phyloP scores from a whole-genome alignment of 352 stramenopile species.

The Plasmopara halstedii region DNA sequence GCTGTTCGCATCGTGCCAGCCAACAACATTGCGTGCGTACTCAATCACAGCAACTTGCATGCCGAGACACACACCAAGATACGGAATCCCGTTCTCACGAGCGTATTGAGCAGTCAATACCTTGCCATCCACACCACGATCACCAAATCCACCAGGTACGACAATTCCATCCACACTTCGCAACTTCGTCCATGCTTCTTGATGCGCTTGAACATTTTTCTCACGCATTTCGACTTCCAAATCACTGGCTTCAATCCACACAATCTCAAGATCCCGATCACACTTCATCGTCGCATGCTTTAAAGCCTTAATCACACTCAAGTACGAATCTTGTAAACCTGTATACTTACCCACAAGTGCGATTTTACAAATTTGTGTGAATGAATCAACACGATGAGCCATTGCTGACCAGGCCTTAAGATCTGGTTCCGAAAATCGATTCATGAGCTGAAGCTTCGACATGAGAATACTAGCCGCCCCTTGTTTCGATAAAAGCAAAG shows the following conservation, averaged over 20 bases:
- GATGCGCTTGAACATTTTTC: constrained; percentile 63
- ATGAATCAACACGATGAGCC: constrained; percentile 91
- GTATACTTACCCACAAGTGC: constrained; percentile 99
- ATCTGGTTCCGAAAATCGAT: constrained; percentile 71
- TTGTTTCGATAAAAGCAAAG: constrained; percentile 95
- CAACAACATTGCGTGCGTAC: constrained; percentile 93
- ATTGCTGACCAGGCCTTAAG: constrained; percentile 85
- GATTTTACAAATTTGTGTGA: constrained; percentile 91
- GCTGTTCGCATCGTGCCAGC: constrained; percentile 91
- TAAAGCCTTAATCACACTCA: constrained; percentile 96
- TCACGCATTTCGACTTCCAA: constrained; percentile 85
- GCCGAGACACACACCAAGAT: constrained; percentile 97
- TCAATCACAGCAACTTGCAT: constrained; percentile 95
- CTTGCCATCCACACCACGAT: constrained; percentile 97
- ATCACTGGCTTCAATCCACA: constrained; percentile 97
- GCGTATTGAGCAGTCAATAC: constrained; percentile 94
- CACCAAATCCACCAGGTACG: constrained; percentile 97
- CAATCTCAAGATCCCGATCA: constrained; percentile 89
- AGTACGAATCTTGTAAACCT: constrained; percentile 97
- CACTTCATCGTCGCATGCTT: constrained; percentile 94
- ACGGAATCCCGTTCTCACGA: constrained; percentile 93
- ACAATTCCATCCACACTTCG: constrained; percentile 92
- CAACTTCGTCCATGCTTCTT: constrained; percentile 90
- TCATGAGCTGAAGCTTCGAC: constrained; percentile 88
- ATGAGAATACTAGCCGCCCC: constrained; percentile 92